A percentile compares a stretch with the other conserved stretches of the same genome.
These are phyloP conservation scores for Funneliformis geosporum DNA, from an alignment of 192 early-diverging fungal species.

Conservation along the genomic window DNA sequence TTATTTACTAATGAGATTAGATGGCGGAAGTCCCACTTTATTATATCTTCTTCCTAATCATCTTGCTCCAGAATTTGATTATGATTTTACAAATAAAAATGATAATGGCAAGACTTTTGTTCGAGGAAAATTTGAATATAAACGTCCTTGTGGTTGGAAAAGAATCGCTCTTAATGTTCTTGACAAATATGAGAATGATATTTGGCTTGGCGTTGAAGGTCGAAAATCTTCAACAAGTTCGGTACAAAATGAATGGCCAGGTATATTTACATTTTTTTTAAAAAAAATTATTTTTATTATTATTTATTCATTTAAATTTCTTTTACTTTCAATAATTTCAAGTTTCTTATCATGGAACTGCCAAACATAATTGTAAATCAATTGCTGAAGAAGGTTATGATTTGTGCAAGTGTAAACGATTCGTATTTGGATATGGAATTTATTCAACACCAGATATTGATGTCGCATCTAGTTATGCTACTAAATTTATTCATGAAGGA, in stretches of 20 bases:
- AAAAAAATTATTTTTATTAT: neutral
- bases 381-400: constrained; percentile 26
- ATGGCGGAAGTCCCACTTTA: constrained; percentile 39
- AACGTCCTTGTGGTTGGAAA: constrained; percentile 24
- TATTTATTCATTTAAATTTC: neutral
- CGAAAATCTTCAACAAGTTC: neutral
- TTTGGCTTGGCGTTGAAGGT: neutral
- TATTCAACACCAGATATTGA: constrained; percentile 28
- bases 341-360: constrained; percentile 31
- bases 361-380: neutral
- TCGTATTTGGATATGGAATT: constrained; percentile 21
- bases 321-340: neutral
- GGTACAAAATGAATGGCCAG: constrained; percentile 25
- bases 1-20: constrained; percentile 75
- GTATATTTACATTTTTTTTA: neutral
- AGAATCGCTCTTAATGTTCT: constrained; percentile 15
- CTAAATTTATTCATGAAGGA: neutral
- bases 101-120: neutral
- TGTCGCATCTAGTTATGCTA: neutral
- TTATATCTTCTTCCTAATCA: neutral
- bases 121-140: neutral
- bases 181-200: constrained; percentile 4
- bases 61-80: constrained; percentile 9
- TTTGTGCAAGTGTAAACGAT: constrained; percentile 21
- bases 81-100: constrained; percentile 10